Evolutionary conservation across 768 basidiomycete genomes (phyloP), one percentile per base, ranked within the genome.

Genomic region (Sarcomyxa edulis): DNA sequence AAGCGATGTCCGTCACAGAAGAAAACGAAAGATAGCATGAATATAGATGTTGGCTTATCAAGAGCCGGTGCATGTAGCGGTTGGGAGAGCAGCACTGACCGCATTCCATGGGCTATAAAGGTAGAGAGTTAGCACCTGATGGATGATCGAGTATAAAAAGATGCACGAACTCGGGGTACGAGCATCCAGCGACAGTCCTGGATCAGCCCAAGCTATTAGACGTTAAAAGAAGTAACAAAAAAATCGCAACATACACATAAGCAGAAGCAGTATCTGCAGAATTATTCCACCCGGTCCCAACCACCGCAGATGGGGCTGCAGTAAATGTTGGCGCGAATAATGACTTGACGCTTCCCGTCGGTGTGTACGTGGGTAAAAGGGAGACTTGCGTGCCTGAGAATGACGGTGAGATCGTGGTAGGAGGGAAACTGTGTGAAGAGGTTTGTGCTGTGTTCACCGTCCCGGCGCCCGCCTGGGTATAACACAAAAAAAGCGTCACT

Each of bases 261-360:
- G 77, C 80, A 19, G 61, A 54, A 8, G 55, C 68, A 8, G 66
- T 79, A 60, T 95, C 93, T 4, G 65, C 61, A 11, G 74, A 44
- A 53, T 91, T 82, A 40, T 65, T 64, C 92, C 92, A 95, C 27
- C 92, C 92, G 24, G 61, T 65, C 4, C 91, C 92, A 4, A 74
- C 75, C 21, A 50, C 56, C 5, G 69, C 66, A 21, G 66, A 67
- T 15, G 74, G 71, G 7, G 73, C 73, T 21, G 70, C 58, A 3
- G 79, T 74, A 54, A 82, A 81, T 8, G 76, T 80, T 10, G 82
- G 82, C 24, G 63, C 74, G 28, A 72, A 68, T 22, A 87, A 64
- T 16, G 81, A 79, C 40, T 74, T 71, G 40, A 86, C 52, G 4
- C 68, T 49, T 14, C 85, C 84, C 4, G 86, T 86, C 4, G 77